Evolutionary conservation across 2,329 filamentous ascomycete genomes (phyloP).

Genomic region (Ophiostoma ips): DNA sequence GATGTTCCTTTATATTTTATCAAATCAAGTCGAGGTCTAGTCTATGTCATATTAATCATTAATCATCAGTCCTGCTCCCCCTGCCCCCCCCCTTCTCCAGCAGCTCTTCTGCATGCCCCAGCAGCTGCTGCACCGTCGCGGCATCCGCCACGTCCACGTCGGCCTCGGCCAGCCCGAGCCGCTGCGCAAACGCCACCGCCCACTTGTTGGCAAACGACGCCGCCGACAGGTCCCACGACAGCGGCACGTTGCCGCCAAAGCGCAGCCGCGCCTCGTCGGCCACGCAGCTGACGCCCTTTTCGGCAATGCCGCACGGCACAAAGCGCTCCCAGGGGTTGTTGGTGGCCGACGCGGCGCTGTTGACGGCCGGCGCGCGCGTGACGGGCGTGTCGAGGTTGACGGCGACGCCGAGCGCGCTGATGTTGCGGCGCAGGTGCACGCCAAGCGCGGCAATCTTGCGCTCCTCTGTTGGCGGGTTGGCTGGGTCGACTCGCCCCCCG

Average conservation of each 20-base stretch:
- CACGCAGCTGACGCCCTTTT: conserved; percentile 66
- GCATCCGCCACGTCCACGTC: conserved; percentile 8
- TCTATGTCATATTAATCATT: no score
- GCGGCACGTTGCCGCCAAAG: conserved; percentile 9
- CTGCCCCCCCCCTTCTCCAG: no score
- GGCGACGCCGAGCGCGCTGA: conserved; percentile 74
- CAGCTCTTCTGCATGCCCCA: conserved; percentile 3
- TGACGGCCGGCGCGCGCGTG: conserved; percentile 1
- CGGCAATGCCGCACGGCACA: conserved; percentile 77
- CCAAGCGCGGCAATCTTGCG: conserved; percentile 83
- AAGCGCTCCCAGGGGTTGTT: conserved; percentile 57
- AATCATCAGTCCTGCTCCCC: no score
- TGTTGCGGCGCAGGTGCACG: conserved; percentile 74
- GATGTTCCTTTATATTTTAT: no score
- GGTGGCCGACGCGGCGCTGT: conserved; percentile 21
- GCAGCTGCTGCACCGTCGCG: conserved; percentile 2
- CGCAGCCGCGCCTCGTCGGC: conserved; percentile 28
- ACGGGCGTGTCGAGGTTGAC: conserved; percentile 58
- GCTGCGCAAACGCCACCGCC: conserved; percentile 7
- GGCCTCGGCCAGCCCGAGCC: conserved; percentile 7
- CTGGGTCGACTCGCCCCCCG: background rate
- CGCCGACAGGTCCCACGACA: conserved; percentile 10
- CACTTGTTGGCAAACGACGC: conserved; percentile 9
- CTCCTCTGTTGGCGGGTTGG: conserved; percentile 16
- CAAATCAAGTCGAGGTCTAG: no score